Evolutionary conservation across 805 yeast genomes (phyloP), one percentile per base, ranked within the genome.

Genomic region (Yarrowia divulgata): DNA sequence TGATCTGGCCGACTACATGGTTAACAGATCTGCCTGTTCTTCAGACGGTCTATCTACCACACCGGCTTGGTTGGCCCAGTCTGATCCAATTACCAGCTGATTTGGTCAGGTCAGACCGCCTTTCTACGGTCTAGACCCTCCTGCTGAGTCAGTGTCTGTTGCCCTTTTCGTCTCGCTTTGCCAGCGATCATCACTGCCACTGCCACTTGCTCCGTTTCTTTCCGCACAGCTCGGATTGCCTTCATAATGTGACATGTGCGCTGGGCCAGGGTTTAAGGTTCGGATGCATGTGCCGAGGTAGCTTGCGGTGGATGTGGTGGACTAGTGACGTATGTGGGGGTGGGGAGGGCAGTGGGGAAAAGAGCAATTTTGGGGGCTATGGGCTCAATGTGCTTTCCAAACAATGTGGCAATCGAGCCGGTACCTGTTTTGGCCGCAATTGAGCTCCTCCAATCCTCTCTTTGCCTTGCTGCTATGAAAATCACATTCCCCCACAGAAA

Each of bases 401-500:
- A 23, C 29, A 23, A 23, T 0, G 54, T 10, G 54, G 23, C 19
- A 23, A 9, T 6, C 10, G n/a, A 4, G 18, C 34, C 52, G n/a
- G 9, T 29, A 8, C n/a, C n/a, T n/a, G n/a, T 50, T n/a, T 16
- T 23, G 8, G 40, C 29, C 6, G 52, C 46, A 14, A 12, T 48
- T 48, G 34, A 2, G 16, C 8, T 8, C 29, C 23, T 18, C 23
- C 57, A n/a, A 49, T 23, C 37, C 18, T 13, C 37, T 8, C 35
- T 42, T 16, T 18, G 6, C 18, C 35, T 23, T 40, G 39, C 48
- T 57, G 63, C 64, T 43, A 49, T 42, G 66, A 60, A 60, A 60
- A 60, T 60, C 66, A 60, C 66, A 32, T 60, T 60, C 66, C 66
- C 29, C 66, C 66, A 60, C 66, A 60, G 52, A 60, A 58, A n/a